A percentile compares a stretch with the other conserved stretches of the same genome.
phyloP scores from a whole-genome alignment of 495 filamentous ascomycete genomes.

The Neurospora tetraspora region DNA sequence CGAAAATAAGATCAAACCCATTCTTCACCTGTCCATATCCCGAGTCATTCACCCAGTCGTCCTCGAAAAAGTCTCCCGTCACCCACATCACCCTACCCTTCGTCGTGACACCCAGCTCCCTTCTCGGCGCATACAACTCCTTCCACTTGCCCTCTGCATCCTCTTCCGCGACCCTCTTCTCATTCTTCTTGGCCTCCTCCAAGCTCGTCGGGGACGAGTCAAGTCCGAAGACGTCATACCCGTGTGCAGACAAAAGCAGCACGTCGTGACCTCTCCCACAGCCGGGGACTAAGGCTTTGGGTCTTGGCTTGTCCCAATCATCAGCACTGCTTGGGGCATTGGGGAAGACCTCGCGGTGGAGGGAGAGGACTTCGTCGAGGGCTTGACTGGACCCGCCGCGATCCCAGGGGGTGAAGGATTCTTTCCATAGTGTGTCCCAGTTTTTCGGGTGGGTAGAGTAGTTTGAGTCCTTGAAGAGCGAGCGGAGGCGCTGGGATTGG shows the following conservation, averaged over 20 bases:
- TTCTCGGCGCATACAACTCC: slow-evolving; percentile 32
- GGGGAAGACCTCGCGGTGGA: slow-evolving; percentile 34
- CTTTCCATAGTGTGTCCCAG: slow-evolving; percentile 60
- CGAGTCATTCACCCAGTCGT: slow-evolving; percentile 33
- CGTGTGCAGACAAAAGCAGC: slow-evolving; percentile 55
- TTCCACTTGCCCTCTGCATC: slow-evolving; percentile 6
- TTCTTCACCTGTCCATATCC: slow-evolving; percentile 19
- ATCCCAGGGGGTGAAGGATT: slow-evolving; percentile 59
- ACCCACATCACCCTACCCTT: slow-evolving; percentile 51
- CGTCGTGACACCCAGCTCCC: slow-evolving; percentile 29
- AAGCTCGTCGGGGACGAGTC: slow-evolving; percentile 53
- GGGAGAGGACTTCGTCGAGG: slow-evolving; percentile 48
- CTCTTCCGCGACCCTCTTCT: slow-evolving; percentile 18
- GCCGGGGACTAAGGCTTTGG: slow-evolving; percentile 54
- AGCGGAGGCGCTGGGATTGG: slow-evolving; percentile 8
- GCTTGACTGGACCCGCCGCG: slow-evolving; percentile 55
- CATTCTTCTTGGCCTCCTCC: slow-evolving; percentile 39
- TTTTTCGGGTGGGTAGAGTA: slow-evolving; percentile 26
- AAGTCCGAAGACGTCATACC: slow-evolving; percentile 65
- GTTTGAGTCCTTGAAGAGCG: slow-evolving; percentile 11
- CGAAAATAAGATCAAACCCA: slow-evolving; percentile 71
- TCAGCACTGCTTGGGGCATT: slow-evolving; percentile 14
- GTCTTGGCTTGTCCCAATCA: slow-evolving; percentile 19
- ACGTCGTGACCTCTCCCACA: slow-evolving; percentile 73
- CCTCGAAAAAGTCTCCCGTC: slow-evolving; percentile 62